These are phyloP conservation scores for Penicillium paxilli DNA, from an alignment of 495 filamentous ascomycete species.

Conservation along the genomic window DNA sequence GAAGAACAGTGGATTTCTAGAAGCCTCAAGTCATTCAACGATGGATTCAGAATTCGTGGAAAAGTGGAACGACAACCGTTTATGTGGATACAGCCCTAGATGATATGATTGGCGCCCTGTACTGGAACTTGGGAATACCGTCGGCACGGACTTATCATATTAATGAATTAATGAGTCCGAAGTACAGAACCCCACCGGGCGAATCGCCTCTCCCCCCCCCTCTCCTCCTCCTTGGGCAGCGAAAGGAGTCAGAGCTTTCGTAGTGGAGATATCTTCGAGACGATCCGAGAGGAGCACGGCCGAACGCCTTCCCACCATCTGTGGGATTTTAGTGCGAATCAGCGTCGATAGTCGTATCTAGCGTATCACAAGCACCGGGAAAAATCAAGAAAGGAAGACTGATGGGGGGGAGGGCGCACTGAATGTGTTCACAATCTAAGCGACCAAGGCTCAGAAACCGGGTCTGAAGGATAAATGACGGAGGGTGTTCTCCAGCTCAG, in stretches of 20 bases:
- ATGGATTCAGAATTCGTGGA: neutral
- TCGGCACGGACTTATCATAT: too few relatives aligned
- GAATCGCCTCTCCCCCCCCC: neutral
- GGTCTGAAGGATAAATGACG: neutral
- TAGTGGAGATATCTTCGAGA: neutral
- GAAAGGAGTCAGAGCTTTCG: neutral
- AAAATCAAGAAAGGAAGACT: too few relatives aligned
- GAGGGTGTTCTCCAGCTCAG: neutral
- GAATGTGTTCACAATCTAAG: too few relatives aligned
- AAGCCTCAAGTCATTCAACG: neutral
- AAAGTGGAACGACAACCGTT: neutral
- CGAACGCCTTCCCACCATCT: neutral
- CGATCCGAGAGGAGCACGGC: neutral
- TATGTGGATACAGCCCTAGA: neutral
- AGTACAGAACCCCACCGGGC: neutral
- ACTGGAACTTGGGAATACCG: too few relatives aligned
- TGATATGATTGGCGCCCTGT: neutral
- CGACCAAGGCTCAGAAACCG: neutral
- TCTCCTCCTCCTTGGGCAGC: neutral
- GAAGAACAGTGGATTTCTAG: neutral
- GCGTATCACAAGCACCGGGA: neutral
- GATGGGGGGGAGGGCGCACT: too few relatives aligned
- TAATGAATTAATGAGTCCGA: too few relatives aligned
- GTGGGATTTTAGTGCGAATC: neutral
- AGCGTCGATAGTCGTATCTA: neutral